phyloP scores from a whole-genome alignment of 225 moss, liverwort and hornwort species.

The Antitrichia curtipendula region DNA sequence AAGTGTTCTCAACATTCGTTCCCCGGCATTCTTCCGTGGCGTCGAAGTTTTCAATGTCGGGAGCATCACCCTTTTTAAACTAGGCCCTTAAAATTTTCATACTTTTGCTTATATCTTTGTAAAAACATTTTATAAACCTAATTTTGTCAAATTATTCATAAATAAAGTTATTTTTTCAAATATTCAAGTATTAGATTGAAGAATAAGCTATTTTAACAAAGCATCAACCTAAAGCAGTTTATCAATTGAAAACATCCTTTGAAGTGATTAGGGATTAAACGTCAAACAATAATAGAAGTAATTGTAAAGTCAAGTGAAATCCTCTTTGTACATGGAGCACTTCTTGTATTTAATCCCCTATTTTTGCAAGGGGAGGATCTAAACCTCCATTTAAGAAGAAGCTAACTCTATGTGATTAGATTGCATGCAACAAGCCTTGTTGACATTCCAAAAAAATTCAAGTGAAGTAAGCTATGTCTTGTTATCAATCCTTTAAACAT shows the following conservation, averaged over 20 bases:
- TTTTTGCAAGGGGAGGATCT: background rate
- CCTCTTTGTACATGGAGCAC: background rate
- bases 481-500: no score
- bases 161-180: background rate
- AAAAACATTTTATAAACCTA: background rate
- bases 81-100: no score
- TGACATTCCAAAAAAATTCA: background rate
- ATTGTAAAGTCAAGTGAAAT: background rate
- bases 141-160: background rate
- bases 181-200: background rate
- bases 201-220: background rate
- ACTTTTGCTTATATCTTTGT: background rate
- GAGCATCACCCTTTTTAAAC: no score
- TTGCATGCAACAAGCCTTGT: background rate
- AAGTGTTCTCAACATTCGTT: no score
- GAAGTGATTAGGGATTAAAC: rapidly evolving
- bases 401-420: background rate
- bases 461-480: background rate
- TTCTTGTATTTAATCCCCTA: background rate
- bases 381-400: background rate
- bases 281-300: background rate
- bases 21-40: no score
- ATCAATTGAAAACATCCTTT: rapidly evolving
- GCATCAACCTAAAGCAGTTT: background rate
- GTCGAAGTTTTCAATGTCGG: no score